Percentiles rank a stretch among this genome's conserved stretches.
These are phyloP conservation scores for Malassezia caprae DNA, from an alignment of 1,284 basidiomycete species.

Conservation along the genomic window DNA sequence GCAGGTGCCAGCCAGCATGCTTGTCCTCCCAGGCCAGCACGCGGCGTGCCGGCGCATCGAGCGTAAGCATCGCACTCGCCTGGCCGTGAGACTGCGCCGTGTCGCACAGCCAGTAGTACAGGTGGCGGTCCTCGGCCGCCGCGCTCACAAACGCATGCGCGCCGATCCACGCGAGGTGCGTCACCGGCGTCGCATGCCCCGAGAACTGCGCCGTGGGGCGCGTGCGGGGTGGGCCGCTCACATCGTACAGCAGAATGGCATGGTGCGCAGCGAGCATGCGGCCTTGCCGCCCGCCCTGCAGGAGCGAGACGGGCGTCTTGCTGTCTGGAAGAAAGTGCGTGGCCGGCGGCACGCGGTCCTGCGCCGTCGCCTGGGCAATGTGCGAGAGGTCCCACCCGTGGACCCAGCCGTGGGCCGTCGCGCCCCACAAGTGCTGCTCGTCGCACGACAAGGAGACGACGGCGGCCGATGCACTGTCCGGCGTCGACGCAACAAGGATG, in stretches of 20 bases:
- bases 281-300: not conserved
- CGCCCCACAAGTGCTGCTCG: slow-evolving; percentile 21
- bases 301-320: slow-evolving; percentile 6
- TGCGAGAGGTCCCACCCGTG: slow-evolving; percentile 13
- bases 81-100: slow-evolving; percentile 47
- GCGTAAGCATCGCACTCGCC: slow-evolving; percentile 45
- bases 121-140: slow-evolving; percentile 64
- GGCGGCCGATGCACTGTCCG: slow-evolving; percentile 22
- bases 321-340: slow-evolving; percentile 9
- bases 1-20: slow-evolving; percentile 44
- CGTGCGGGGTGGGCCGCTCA: slow-evolving; percentile 8
- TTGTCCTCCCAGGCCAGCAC: slow-evolving; percentile 20
- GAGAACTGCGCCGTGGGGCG: slow-evolving; percentile 21
- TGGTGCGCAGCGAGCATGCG: slow-evolving; percentile 30
- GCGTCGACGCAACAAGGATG: slow-evolving; percentile 26
- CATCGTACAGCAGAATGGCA: slow-evolving; percentile 24
- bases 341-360: slow-evolving; percentile 11
- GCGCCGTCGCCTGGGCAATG: not conserved
- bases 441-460: slow-evolving; percentile 25
- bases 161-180: slow-evolving; percentile 31
- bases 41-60: slow-evolving; percentile 47
- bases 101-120: slow-evolving; percentile 57
- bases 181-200: slow-evolving; percentile 37
- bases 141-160: slow-evolving; percentile 56
- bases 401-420: slow-evolving; percentile 31